phyloP scores from a whole-genome alignment of 306 rosid species.

The Cucumis sativus region Cucumber_9930_V3 NC_026656.2:17301001-17301500 shows the following conservation, averaged over 20 bases:
- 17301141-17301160: background rate
- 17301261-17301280: background rate
- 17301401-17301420: background rate
- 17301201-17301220: background rate
- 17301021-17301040: slow-evolving; percentile 52
- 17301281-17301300: background rate
- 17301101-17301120: background rate
- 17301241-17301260: background rate
- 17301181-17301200: background rate
- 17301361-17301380: background rate
- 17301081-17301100: background rate
- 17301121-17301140: background rate
- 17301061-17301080: background rate
- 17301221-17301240: slow-evolving; percentile 3
- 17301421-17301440: background rate
- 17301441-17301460: too few relatives aligned
- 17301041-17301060: background rate
- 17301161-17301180: background rate
- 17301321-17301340: background rate
- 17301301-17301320: background rate
- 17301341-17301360: background rate
- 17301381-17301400: background rate
- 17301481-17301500: background rate
- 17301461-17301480: too few relatives aligned
- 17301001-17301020: slow-evolving; percentile 92